phyloP scores from a whole-genome alignment of 139 green algal species.

The Chlorella vulgaris region DNA sequence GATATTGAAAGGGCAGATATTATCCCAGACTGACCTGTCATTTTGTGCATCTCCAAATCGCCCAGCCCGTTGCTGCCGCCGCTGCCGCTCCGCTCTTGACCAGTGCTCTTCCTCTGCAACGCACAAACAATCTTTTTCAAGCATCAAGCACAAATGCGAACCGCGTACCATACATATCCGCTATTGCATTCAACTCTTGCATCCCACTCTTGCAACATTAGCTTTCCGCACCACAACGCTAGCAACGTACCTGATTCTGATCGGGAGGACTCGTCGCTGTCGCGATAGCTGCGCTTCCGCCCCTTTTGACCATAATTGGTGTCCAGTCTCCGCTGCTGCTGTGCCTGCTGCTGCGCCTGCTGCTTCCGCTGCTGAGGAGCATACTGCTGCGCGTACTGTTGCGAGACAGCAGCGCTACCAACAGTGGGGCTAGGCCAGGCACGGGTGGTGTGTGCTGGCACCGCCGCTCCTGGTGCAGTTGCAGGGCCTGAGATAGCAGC shows the following conservation, averaged over 20 bases:
- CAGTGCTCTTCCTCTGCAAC: slow-evolving; percentile 1
- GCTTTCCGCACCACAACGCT: no score
- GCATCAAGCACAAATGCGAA: no score
- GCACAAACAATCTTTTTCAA: not conserved
- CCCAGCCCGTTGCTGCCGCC: slow-evolving; percentile 40
- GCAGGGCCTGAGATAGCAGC: not conserved
- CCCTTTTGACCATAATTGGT: not conserved
- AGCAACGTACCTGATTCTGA: slow-evolving; percentile 14
- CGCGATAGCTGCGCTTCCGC: slow-evolving; percentile 15
- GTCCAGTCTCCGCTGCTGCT: not conserved
- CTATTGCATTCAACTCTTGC: no score
- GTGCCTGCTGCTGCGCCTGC: slow-evolving; percentile 4
- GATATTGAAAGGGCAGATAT: not conserved
- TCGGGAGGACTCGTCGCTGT: not conserved
- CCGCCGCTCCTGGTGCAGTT: not conserved
- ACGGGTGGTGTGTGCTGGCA: not conserved
- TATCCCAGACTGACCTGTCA: not conserved
- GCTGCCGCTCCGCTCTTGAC: slow-evolving; percentile 41
- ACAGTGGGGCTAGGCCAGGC: not conserved
- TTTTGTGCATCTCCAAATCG: slow-evolving; percentile 52
- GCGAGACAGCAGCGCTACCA: not conserved
- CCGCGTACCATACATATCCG: no score
- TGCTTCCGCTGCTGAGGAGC: no score
- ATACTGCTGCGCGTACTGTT: not conserved
- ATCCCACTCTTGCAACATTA: no score